Conservation (phyloP, 2,329 filamentous ascomycete species). For the Dothistroma pini region DNA sequence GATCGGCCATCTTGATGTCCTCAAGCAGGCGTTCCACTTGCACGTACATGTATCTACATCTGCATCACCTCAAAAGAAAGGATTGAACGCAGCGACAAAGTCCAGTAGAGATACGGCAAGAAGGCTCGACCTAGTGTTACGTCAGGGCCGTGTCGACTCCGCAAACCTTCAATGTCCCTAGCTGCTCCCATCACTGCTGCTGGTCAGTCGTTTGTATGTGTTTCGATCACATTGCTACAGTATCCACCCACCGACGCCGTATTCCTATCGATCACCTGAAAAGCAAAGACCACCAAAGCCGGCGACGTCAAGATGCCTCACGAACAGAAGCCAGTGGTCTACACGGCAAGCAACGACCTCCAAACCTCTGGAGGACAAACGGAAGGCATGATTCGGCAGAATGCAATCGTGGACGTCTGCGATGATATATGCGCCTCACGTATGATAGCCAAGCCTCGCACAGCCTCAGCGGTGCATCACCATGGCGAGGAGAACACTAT, state of each 20-base stretch:
- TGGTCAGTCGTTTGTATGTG: neutral
- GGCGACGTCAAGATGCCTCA: constrained; percentile 13
- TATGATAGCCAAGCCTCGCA: constrained; percentile 61
- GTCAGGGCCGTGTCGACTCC: neutral
- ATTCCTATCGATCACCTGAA: neutral
- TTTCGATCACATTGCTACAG: neutral
- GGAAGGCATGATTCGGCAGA: constrained; percentile 48
- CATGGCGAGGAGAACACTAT: constrained; percentile 70
- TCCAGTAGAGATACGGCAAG: neutral
- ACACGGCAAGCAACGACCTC: constrained; percentile 50
- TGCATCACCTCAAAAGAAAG: neutral
- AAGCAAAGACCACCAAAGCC: neutral
- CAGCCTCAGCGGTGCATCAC: constrained; percentile 62
- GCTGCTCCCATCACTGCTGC: neutral
- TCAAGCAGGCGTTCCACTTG: neutral
- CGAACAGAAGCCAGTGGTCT: constrained; percentile 44
- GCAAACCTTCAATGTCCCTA: neutral
- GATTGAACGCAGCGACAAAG: neutral
- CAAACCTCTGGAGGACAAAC: constrained; percentile 46
- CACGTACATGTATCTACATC: neutral
- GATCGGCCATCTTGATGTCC: neutral
- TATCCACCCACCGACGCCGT: neutral
- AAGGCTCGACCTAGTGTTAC: neutral
- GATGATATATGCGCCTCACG: constrained; percentile 65
- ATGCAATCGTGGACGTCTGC: constrained; percentile 60